Base-by-base conservation (phyloP, 2,329 filamentous ascomycete genomes). In the Plenodomus biglobosus region DNA sequence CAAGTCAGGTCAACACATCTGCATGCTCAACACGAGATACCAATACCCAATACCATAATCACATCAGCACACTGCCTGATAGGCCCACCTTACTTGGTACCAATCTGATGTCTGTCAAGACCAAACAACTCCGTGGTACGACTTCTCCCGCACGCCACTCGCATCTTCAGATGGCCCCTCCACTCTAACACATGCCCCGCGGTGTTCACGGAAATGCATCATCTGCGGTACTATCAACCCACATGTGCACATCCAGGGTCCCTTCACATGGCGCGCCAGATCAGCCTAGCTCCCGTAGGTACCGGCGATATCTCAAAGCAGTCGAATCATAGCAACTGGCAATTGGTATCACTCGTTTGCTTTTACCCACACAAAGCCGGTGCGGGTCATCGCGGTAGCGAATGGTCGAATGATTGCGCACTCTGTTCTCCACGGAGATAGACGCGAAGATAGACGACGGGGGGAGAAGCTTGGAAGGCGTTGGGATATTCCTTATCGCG, bases 191-290 rank as follows among this genome's bases (percentile, higher is more conserved):
- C 7, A 10, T 40, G 44, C 52, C 50, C 56, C 57, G 57, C 57
- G 55, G 57, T 51, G 44, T 8, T n/a, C 18, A 17, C 57, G 57
- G 57, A 60, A 59, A 60, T 53, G 55, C 50, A 52, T 42, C 27
- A 27, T 15, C 7, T 11, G 27, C 27, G 10, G 27, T 32, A 15
- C 27, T 11, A 32, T 11, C 27, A 32, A 32, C 3, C 27, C 27
- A 10, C 13, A 11, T 3, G 11, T n/a, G n/a, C 22, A 24, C 22
- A 24, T n/a, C 22, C 22, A 32, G 27, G 27, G 27, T 32, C 22
- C 22, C 5, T 24, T 24, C 22, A 24, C n/a, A n/a, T n/a, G n/a
- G n/a, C n/a, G n/a, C n/a, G n/a, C n/a, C n/a, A n/a, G n/a, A n/a
- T n/a, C n/a, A n/a, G n/a, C n/a, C n/a, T n/a, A n/a, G n/a, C n/a